Evolutionary conservation across 306 rosid genomes (phyloP), one percentile per base, ranked within the genome.

Genomic region (Quillaja saponaria): DNA sequence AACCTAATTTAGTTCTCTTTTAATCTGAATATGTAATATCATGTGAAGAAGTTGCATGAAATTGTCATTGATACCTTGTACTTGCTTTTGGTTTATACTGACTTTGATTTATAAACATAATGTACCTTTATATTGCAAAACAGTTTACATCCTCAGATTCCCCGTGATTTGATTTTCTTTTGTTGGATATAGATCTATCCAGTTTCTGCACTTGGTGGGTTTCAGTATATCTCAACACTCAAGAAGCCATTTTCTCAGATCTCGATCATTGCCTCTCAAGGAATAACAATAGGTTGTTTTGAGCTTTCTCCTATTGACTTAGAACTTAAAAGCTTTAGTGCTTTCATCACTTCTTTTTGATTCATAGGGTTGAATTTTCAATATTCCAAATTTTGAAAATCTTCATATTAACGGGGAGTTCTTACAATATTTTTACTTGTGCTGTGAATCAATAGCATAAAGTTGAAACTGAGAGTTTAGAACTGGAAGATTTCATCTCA

Each of bases 221-320:
- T 68, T 55, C 72, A 71, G 37, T 88, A 91, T 45, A 80, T 91
- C 67, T 74, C 96, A 71, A 87, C 97, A 51, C 78, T 91, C 38
- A 88, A 84, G 73, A 91, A 77, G 73, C 81, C 97, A 38, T 91
- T 91, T 81, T 72, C 87, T 56, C 90, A 84, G 62, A 74, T 88
- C 64, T 77, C 86, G 33, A 74, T 91, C 86, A 82, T 91, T 80
- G 97, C 97, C 75, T 88, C 97, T 61, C 97, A 84, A 59, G 97
- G 97, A 72, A 84, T 91, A 68, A 82, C 66, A 34, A 66, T 78
- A 41, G 97, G 96, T 88, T 77, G 69, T 61, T 75, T 65, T 66
- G 6, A 34, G 14, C 28, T 63, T 58, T 63, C n/a, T 71, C 34
- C 7, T 58, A 13, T 38, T 17, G 48, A 8, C 15, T 53, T 66